phyloP scores from a whole-genome alignment of 306 rosid genomes.

The Prunus dulcis region DNA sequence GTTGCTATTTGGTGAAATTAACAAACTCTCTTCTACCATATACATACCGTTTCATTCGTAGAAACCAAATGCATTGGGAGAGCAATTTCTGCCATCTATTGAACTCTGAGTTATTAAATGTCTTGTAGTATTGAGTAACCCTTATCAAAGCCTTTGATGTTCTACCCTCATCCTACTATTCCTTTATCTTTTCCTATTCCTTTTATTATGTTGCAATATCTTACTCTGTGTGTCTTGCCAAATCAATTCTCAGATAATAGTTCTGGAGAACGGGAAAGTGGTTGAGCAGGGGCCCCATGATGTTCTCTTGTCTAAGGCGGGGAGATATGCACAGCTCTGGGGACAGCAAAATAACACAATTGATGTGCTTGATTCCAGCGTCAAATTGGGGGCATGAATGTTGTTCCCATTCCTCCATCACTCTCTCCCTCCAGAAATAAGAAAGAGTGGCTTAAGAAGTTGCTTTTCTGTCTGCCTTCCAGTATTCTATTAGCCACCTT shows the following conservation, averaged over 20 bases:
- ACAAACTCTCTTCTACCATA: not conserved
- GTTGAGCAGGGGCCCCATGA: conserved; percentile 95
- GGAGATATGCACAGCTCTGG: conserved; percentile 98
- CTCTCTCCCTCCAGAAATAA: conserved; percentile 1
- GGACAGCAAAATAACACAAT: conserved; percentile 85
- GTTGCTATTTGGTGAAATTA: not conserved
- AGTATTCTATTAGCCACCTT: conserved; percentile 7
- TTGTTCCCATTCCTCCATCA: conserved; percentile 8
- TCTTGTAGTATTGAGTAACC: not conserved
- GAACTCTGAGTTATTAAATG: not conserved
- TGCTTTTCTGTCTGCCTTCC: not conserved
- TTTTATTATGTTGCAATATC: not conserved
- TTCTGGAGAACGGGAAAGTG: conserved; percentile 91
- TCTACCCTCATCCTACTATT: not conserved
- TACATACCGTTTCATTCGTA: too few species aligned
- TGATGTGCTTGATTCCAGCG: conserved; percentile 64
- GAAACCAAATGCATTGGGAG: not conserved
- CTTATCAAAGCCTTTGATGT: not conserved
- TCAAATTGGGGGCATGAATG: conserved; percentile 40
- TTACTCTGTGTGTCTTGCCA: conserved; percentile 3
- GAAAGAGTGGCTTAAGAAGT: not conserved
- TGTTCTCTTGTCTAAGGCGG: conserved; percentile 65
- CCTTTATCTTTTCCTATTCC: not conserved
- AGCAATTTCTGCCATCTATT: not conserved
- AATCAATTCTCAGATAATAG: conserved; percentile 61